Base-by-base conservation (phyloP, 495 filamentous ascomycete genomes). In the Cladorrhinum samala region DNA sequence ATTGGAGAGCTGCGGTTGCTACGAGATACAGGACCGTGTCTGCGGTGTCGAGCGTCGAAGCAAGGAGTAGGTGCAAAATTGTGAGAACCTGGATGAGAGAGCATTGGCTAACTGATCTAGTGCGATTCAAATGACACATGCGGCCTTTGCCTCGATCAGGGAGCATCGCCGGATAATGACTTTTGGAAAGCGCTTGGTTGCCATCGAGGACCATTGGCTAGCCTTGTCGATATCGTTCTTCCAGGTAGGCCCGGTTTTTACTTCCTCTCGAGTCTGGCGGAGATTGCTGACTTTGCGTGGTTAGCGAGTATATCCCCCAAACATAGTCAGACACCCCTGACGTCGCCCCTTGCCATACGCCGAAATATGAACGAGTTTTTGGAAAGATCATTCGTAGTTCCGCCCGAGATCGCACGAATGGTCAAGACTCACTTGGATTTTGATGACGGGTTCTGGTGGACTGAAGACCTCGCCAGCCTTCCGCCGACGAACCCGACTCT, bases 391-490 rank as follows among this genome's bases (percentile, higher is more conserved):
- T 77, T 74, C 47, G 46, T 68, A 9, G 53, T 77, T 25, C 58
- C 56, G 24, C 68, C 60, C 21, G 65, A 64, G 41, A 67, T 66
- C 45, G 61, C 64, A 4, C 61, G 66, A 24, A 62, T 72, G 62
- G 72, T 74, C 18, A 75, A 70, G 56, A 54, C 53, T 5, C 56
- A 68, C 38, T 44, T 75, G n/a, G 75, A 77, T 49, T 77, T 74
- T 40, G 67, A 75, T 33, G 75, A 77, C 39, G 71, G 71, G 0
- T 77, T 77, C 42, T 77, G 73, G 73, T 77, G 73, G 73, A 76
- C 74, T 16, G 74, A 77, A 43, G 74, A 77, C 50, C 62, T 75
- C 8, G 69, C 73, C 19, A 72, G 59, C 46, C 52, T 72, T 9
- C 72, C 72, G n/a, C 71, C 66, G 41, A 55, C 65, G 3, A 76